Evolutionary conservation across 441 rosid species (phyloP), one percentile per base, ranked within the genome.

Genomic region (Syzygium syzygioides): DNA sequence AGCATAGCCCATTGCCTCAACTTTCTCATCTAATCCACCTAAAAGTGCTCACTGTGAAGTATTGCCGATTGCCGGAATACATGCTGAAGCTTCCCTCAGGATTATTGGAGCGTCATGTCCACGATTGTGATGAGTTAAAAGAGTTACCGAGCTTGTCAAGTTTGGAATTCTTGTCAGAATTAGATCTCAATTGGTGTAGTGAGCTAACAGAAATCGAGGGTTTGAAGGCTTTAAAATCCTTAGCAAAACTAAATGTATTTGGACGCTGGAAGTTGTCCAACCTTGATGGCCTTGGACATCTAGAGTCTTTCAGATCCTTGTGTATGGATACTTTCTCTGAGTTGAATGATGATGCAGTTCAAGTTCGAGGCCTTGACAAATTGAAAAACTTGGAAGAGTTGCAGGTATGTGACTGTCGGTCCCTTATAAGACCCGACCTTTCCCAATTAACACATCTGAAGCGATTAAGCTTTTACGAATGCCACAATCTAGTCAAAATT

Each of bases 51-150:
- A 0, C 2, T 32, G 7, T 66, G 18, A 1, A 1, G 26, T 25
- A 17, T 9, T 66, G 2, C 13, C 14, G 0, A 18, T 20, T 32
- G 7, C 9, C 32, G 7, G 37, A 66, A 66, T 66, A 25, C 14
- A 0, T 66, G 0, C 45, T 2, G 0, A 25, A 18, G 0, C 25
- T 66, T 66, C 25, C 79, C 14, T 66, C 79, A 8, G 11, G 79
- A 66, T 18, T 66, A 1, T 8, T 18, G 79, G 6, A 8, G 25
- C 41, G 32, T 9, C 2, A 1, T 17, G 25, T 66, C 20, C 2
- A 1, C 25, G 0, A 4, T 66, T 66, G 79, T 20, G 20, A 32
- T 32, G 79, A 18, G 45, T 66, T 66, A 4, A 66, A 18, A 32
- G 79, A 66, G 14, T 66, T 32, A 17, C 14, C 45, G 1, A 66